Evolutionary conservation across 108 stramenopile genomes (phyloP), one percentile per base, ranked within the genome.

Genomic region (Nannochloropsis salina): DNA sequence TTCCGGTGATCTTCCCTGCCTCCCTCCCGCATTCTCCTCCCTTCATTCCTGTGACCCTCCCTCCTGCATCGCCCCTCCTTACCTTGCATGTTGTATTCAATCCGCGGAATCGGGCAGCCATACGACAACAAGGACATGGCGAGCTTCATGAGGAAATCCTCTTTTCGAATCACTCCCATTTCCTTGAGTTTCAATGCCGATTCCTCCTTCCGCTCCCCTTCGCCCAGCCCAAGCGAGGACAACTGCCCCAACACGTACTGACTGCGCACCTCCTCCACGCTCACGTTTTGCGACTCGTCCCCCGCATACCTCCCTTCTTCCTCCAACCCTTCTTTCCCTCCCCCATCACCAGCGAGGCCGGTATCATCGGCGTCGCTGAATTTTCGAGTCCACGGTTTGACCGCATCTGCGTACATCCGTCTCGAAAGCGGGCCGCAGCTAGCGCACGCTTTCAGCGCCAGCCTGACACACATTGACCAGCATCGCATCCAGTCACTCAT

Each of bases 71-170:
- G 31, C 31, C 31, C 20, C n/a, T 74, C 8, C 4, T 74, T 6
- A 74, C 61, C 61, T 6, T 74, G 61, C 61, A 74, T 74, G 61
- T n/a, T 74, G 61, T 74, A n/a, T n/a, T 74, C 61, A 74, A 74
- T 74, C 61, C 61, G 15, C 3, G 61, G 61, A 2, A 74, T 74
- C 3, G 61, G 61, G n/a, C 61, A 74, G 20, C 61, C 61, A 8
- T 74, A 74, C 61, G 61, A 74, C 61, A 74, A 74, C 61, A 74
- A 74, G 61, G 61, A 15, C 6, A 74, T n/a, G 4, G 61, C 61
- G 3, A 74, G 8, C 8, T 74, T 74, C 61, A 74, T 74, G 0
- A 74, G 61, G n/a, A 74, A 74, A 8, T 74, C 61, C 8, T 74
- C 61, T n/a, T 74, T 74, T n/a, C 61, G 61, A 74, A 74, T 74